Evolutionary conservation across 2,329 filamentous ascomycete genomes (phyloP).

Genomic region (Microcera coccophila): DNA sequence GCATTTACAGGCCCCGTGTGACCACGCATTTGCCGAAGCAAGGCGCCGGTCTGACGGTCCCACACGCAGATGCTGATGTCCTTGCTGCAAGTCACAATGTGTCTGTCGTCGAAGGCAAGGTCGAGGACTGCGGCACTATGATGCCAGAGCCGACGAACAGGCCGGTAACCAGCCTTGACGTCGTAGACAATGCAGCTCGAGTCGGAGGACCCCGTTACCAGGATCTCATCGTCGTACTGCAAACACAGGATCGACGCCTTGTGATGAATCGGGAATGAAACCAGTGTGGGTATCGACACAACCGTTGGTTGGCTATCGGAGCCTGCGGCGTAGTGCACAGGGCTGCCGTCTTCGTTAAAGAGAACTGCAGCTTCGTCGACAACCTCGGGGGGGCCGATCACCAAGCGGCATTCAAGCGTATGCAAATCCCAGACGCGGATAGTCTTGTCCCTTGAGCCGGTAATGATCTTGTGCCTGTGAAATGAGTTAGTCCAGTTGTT

Average conservation of each 20-base stretch:
- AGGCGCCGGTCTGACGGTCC: conserved; percentile 74
- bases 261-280: conserved; percentile 66
- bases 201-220: conserved; percentile 94
- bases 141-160: conserved; percentile 70
- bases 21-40: conserved; percentile 76
- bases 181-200: conserved; percentile 88
- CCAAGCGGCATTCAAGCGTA: conserved; percentile 76
- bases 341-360: conserved; percentile 47
- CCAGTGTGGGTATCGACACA: conserved; percentile 50
- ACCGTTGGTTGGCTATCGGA: conserved; percentile 45
- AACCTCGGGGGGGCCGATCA: conserved; percentile 76
- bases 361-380: conserved; percentile 51
- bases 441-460: conserved; percentile 90
- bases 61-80: conserved; percentile 92
- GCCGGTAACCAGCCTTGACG: conserved; percentile 71
- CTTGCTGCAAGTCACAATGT: conserved; percentile 97
- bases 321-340: conserved; percentile 53
- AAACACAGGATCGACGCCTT: conserved; percentile 91
- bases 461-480: conserved; percentile 83
- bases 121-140: conserved; percentile 90
- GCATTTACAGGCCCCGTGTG: conserved; percentile 94
- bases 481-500: conserved; percentile 32
- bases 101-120: conserved; percentile 83
- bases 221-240: conserved; percentile 87
- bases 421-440: conserved; percentile 95